phyloP scores from a whole-genome alignment of 768 basidiomycete species.

The Lentinula boryana region DNA sequence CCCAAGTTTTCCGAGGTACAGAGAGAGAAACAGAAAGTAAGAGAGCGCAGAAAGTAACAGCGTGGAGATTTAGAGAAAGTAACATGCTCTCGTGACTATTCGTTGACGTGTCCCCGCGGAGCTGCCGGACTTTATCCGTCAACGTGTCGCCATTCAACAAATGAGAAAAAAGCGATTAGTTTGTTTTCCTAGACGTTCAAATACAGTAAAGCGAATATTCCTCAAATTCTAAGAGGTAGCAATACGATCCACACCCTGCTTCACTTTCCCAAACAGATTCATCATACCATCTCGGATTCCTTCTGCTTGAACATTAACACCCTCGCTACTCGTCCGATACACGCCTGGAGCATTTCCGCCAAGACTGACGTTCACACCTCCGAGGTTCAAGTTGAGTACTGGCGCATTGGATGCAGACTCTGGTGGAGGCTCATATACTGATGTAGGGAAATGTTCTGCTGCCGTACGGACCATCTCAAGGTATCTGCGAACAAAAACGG shows the following conservation, averaged over 20 bases:
- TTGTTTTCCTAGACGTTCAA: not conserved
- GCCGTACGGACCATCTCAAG: conserved; percentile 83
- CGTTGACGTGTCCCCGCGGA: conserved; percentile 15
- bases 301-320: conserved; percentile 72
- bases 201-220: not conserved
- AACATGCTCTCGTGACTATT: conserved; percentile 7
- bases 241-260: conserved; percentile 73
- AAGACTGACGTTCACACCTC: conserved; percentile 88
- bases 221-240: conserved; percentile 30
- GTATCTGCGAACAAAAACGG: conserved; percentile 44
- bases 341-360: conserved; percentile 86
- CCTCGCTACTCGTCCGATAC: conserved; percentile 75
- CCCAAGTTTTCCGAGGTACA: conserved; percentile 12
- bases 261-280: conserved; percentile 84
- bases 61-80: conserved; percentile 15
- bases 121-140: not conserved
- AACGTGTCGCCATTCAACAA: not conserved
- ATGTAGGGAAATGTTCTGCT: conserved; percentile 51
- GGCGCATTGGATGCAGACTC: conserved; percentile 71
- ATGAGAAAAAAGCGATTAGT: conserved; percentile 3
- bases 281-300: conserved; percentile 86
- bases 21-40: conserved; percentile 24
- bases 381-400: conserved; percentile 85
- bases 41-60: conserved; percentile 15
- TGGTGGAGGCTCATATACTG: conserved; percentile 70